phyloP scores from a whole-genome alignment of 768 basidiomycete species.

The Phanerochaete sordida region DNA sequence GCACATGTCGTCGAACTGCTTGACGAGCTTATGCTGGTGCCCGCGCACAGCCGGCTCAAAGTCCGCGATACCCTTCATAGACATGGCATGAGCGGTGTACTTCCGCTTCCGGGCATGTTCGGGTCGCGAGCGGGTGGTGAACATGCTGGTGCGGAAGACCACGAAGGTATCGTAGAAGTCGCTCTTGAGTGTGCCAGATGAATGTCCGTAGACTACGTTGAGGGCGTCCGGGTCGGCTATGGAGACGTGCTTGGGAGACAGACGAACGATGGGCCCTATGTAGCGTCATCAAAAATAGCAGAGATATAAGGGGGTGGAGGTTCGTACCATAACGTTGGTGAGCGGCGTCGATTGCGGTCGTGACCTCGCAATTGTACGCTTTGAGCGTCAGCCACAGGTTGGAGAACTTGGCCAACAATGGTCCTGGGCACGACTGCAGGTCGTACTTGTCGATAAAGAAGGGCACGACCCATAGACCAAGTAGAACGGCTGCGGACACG shows the following conservation, averaged over 20 bases:
- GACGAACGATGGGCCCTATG: slow-evolving; percentile 32
- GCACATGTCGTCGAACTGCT: slow-evolving; percentile 70
- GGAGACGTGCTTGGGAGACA: slow-evolving; percentile 40
- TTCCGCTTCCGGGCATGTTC: slow-evolving; percentile 87
- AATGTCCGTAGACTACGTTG: slow-evolving; percentile 39
- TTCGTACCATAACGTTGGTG: slow-evolving; percentile 41
- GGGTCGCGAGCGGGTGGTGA: slow-evolving; percentile 66
- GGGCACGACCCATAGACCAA: slow-evolving; percentile 28
- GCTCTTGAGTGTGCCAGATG: slow-evolving; percentile 37
- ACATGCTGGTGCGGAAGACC: slow-evolving; percentile 41
- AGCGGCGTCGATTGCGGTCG: slow-evolving; percentile 32
- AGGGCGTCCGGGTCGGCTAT: slow-evolving; percentile 40
- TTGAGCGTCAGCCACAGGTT: slow-evolving; percentile 36
- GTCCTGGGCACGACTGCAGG: slow-evolving; percentile 34
- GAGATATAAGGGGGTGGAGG: not conserved
- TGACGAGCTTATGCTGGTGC: slow-evolving; percentile 54
- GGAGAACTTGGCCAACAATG: slow-evolving; percentile 33
- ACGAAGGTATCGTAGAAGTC: slow-evolving; percentile 35
- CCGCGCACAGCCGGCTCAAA: slow-evolving; percentile 71
- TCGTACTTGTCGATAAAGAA: slow-evolving; percentile 30
- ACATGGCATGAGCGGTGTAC: slow-evolving; percentile 74
- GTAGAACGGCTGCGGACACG: slow-evolving; percentile 10
- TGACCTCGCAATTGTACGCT: slow-evolving; percentile 31
- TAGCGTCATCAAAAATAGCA: not conserved
- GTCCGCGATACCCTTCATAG: slow-evolving; percentile 71